A percentile compares a stretch with the other conserved stretches of the same genome.
Conservation (phyloP, 2,329 filamentous ascomycete species). For the Stagonosporopsis tanaceti region DNA sequence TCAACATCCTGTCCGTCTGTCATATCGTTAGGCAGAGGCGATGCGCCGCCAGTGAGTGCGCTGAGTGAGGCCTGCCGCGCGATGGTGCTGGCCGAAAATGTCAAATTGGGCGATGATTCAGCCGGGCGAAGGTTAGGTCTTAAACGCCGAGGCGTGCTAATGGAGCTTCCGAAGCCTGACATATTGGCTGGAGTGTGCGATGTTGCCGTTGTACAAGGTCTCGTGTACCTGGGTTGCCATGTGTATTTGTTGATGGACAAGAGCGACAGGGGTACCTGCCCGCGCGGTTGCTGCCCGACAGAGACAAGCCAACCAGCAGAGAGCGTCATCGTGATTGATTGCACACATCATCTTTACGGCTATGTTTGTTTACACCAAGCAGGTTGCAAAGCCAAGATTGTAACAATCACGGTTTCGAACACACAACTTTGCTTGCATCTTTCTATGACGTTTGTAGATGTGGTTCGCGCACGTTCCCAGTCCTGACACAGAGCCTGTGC, state of each 20-base stretch:
- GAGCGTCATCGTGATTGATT: not conserved
- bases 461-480: not conserved
- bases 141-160: slow-evolving; percentile 19
- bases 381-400: not conserved
- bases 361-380: not conserved
- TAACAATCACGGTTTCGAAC: not conserved
- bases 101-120: slow-evolving; percentile 54
- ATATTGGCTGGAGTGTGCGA: slow-evolving; percentile 14
- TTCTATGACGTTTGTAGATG: slow-evolving; percentile 6
- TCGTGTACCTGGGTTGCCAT: slow-evolving; percentile 12
- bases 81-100: slow-evolving; percentile 56
- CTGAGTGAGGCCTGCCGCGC: slow-evolving; percentile 76
- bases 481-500: slow-evolving; percentile 11
- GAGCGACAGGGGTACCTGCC: not conserved
- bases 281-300: slow-evolving; percentile 12
- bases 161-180: slow-evolving; percentile 23
- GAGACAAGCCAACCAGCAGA: not conserved
- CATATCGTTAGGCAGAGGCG: slow-evolving; percentile 53
- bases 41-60: slow-evolving; percentile 66
- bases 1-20: slow-evolving; percentile 64
- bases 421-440: not conserved
- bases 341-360: not conserved
- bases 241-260: slow-evolving; percentile 18
- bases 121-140: slow-evolving; percentile 52
- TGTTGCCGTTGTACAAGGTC: slow-evolving; percentile 19